Percentiles rank a stretch among this genome's conserved stretches.
Conservation (phyloP, 2,329 filamentous ascomycete genomes). For the Colletotrichum navitas region DNA sequence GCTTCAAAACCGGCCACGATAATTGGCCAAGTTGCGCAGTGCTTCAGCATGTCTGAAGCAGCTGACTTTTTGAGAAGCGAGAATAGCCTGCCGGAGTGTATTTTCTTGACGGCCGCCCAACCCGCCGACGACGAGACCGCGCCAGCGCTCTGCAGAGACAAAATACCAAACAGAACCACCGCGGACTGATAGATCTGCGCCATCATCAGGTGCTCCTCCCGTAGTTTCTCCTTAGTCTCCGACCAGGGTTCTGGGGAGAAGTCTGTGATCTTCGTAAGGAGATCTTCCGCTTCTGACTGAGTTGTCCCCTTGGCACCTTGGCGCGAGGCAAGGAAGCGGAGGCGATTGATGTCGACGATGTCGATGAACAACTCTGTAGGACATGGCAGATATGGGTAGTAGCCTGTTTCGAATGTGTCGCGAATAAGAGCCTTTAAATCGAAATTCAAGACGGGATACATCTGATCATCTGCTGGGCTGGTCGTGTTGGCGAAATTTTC, state of each 20-base stretch:
- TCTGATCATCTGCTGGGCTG: constrained; percentile 50
- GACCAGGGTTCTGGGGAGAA: constrained; percentile 52
- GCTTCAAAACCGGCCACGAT: constrained; percentile 35
- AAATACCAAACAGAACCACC: constrained; percentile 52
- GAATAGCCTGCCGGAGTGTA: constrained; percentile 40
- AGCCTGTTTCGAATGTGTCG: constrained; percentile 45
- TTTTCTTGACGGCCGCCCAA: constrained; percentile 33
- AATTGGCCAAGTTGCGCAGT: constrained; percentile 13
- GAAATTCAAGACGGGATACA: constrained; percentile 41
- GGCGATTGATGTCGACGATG: constrained; percentile 52
- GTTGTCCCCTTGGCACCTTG: constrained; percentile 17
- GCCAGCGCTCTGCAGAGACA: constrained; percentile 51
- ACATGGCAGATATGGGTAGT: constrained; percentile 48
- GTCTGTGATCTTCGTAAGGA: constrained; percentile 41
- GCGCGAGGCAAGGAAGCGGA: constrained; percentile 48
- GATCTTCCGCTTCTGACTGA: constrained; percentile 20
- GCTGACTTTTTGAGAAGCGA: constrained; percentile 40
- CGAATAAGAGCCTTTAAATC: constrained; percentile 47
- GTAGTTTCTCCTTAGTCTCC: constrained; percentile 16
- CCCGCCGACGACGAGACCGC: constrained; percentile 45
- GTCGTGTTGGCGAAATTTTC: constrained; percentile 54
- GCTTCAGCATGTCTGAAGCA: background rate
- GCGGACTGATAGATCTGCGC: constrained; percentile 50
- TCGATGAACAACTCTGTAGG: constrained; percentile 50
- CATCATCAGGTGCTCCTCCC: constrained; percentile 34